Base-by-base conservation (phyloP, 257 asterid species). In the Lithospermum erythrorhizon region DNA sequence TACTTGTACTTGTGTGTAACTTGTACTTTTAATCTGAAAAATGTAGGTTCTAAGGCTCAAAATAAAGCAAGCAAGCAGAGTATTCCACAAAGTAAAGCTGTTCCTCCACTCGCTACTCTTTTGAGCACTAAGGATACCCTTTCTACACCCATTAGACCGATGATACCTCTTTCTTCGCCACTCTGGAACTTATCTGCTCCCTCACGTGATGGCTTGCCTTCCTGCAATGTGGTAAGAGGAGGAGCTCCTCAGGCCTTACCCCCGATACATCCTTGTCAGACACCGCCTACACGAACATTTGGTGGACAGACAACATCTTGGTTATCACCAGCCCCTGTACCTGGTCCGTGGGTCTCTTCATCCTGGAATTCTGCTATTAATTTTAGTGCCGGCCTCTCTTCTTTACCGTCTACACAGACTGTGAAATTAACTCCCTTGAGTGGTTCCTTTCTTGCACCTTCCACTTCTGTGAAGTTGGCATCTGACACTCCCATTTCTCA, bases 111-210 rank as follows among this genome's bases (percentile, higher is more conserved):
- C 48, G 73, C 75, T 63, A 82, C 72, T 54, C 79, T 88, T 64
- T 73, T 78, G 63, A 71, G 80, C 68, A 79, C 66, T 81, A 93
- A 78, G 72, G 73, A 67, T 67, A 65, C 78, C 61, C 68, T 79
- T 73, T 75, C 93, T 64, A 82, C 84, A 7, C 76, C 62, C 70
- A 72, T 83, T 61, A 82, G 72, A 70, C 82, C 94, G 5, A 70
- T 79, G 75, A 81, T 80, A 48, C 90, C 95, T 72, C 84, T 77
- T 68, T 84, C 97, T 0, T 82, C 99, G 20, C 95, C 99, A 55
- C 82, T 93, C 65, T 89, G 99, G 99, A 89, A 75, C 67, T 76
- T 85, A 58, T 58, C 94, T 61, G 78, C 95, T 49, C 90, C 95
- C 29, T 72, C 95, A 27, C 66, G 81, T 72, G 95, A 80, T 68